Conservation (phyloP, 1,284 basidiomycete species). For the Trametes hirsuta region DNA sequence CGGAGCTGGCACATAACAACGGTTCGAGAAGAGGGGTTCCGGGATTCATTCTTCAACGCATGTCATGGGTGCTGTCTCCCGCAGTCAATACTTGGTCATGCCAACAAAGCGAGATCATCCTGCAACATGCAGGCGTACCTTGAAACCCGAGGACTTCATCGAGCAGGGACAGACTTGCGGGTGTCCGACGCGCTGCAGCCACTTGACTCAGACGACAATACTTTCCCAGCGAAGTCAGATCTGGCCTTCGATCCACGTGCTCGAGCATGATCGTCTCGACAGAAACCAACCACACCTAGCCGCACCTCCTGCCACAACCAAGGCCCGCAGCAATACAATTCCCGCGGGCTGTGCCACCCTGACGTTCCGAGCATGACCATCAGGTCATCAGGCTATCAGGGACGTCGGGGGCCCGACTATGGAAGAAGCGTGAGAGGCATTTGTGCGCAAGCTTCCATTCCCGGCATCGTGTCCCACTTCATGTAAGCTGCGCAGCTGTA, state of each 20-base stretch:
- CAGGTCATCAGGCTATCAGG: slow-evolving; percentile 21
- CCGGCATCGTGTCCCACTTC: not conserved
- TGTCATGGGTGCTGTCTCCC: slow-evolving; percentile 12
- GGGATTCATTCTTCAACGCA: slow-evolving; percentile 9
- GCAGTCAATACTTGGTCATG: slow-evolving; percentile 1
- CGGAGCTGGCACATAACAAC: slow-evolving; percentile 4
- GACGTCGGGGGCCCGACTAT: slow-evolving; percentile 21
- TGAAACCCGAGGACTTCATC: too few species aligned
- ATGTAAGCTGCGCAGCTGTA: not conserved
- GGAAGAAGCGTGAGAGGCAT: slow-evolving; percentile 9
- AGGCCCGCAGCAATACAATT: slow-evolving; percentile 23
- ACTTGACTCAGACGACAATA: too few species aligned
- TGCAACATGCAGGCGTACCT: too few species aligned
- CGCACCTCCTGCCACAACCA: not conserved
- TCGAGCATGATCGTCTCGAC: not conserved
- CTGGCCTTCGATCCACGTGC: slow-evolving; percentile 2
- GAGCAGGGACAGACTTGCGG: too few species aligned
- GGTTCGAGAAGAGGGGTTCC: not conserved
- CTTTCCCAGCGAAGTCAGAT: too few species aligned
- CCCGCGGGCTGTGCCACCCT: slow-evolving; percentile 2
- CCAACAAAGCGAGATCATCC: not conserved
- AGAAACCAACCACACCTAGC: not conserved
- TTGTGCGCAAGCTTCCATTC: not conserved
- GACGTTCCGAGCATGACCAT: slow-evolving; percentile 4
- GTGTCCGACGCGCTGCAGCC: too few species aligned